Evolutionary conservation across 345 rosid genomes (phyloP).

Genomic region (Melaleuca alternifolia): DNA sequence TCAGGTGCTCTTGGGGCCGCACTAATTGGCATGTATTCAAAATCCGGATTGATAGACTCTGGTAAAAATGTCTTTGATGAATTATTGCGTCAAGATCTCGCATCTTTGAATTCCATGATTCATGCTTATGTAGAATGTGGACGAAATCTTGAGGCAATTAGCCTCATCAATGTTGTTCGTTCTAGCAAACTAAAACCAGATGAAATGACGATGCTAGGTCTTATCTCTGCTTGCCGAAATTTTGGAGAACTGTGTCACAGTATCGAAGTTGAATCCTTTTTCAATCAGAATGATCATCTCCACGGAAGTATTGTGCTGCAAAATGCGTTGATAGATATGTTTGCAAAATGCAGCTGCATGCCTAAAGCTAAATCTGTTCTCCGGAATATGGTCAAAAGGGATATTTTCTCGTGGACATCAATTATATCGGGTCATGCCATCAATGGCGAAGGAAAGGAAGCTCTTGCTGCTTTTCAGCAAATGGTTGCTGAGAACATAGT

Average conservation of each 20-base stretch:
- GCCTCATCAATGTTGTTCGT: constrained; percentile 2
- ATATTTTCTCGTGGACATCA: constrained; percentile 19
- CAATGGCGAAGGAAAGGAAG: constrained; percentile 20
- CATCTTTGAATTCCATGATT: constrained; percentile 12
- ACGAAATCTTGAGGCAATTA: constrained; percentile 1
- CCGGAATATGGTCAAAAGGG: constrained; percentile 3
- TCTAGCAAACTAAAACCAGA: constrained; percentile 6
- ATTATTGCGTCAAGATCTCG: not conserved
- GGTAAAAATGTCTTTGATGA: constrained; percentile 6
- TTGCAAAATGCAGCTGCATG: constrained; percentile 13
- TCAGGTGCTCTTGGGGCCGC: constrained; percentile 6
- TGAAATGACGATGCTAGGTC: constrained; percentile 16
- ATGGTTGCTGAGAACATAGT: constrained; percentile 11
- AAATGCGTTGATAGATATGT: constrained; percentile 16
- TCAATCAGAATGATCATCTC: constrained; percentile 3
- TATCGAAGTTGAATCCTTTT: constrained; percentile 1
- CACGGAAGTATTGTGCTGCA: constrained; percentile 5
- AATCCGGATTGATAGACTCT: constrained; percentile 1
- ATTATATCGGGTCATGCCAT: constrained; percentile 16
- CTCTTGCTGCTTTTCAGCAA: constrained; percentile 7
- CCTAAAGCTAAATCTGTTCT: constrained; percentile 9
- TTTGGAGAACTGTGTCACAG: constrained; percentile 7
- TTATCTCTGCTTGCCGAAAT: constrained; percentile 13
- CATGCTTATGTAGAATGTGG: constrained; percentile 12
- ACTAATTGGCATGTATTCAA: constrained; percentile 9